Base-by-base conservation (phyloP, 225 moss, liverwort and hornwort genomes). In the Asterella californica region DNA sequence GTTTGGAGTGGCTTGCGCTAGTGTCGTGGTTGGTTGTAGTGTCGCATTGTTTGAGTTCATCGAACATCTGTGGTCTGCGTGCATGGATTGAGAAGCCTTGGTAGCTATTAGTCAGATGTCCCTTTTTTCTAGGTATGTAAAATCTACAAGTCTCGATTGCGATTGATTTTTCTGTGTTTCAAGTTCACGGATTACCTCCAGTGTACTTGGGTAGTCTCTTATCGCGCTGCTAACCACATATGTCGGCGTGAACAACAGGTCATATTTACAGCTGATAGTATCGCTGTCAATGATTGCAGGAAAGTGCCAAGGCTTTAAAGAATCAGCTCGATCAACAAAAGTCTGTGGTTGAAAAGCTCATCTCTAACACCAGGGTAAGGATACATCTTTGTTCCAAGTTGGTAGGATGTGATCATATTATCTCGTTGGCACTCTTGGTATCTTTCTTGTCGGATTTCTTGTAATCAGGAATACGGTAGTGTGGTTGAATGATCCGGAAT, bases 261-360 rank as follows among this genome's bases (percentile, higher is more conserved):
- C 42, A 5, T 29, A n/a, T 64, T 15, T 46, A 48, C 47, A 47
- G 47, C 72, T 72, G 48, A 72, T 24, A 0, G 3, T 27, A 2
- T 7, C 24, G 10, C 29, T 29, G 27, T 22, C 4, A n/a, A 46
- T 27, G 27, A 30, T 52, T 78, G 76, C 91, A 94, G 91, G 99
- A 99, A 89, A 93, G 95, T 72, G 93, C 95, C 0, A 99, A 94
- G 85, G 99, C 91, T 21, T 81, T 99, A 75, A 93, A 77, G 85
- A 79, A 69, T 70, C 99, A 99, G 89, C 79, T 99, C 84, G 99
- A 95, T 12, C 93, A 93, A 60, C 99, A 99, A 78, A 99, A 95
- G 89, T 72, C 83, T 59, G 95, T 95, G 27, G 99, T 99, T 53
- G 95, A 99, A 54, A 99, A 95, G 78, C 90, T 99, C 29, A 95